A percentile compares a stretch with the other conserved stretches of the same genome.
Conservation (phyloP, 1,139 yeast species). For the Debaryomyces nepalensis region DNA sequence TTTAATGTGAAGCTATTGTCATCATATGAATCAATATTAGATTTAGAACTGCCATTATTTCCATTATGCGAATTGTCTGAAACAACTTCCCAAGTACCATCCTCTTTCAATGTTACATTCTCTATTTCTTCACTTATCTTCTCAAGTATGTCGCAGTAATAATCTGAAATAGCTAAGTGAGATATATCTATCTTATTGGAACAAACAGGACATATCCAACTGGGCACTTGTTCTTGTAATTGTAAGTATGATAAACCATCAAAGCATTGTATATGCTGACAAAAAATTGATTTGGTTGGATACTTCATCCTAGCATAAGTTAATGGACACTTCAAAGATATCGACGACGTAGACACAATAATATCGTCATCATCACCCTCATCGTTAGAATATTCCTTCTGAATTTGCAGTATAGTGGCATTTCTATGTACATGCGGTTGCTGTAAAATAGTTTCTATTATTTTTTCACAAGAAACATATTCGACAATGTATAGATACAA, state of each 20-base stretch:
- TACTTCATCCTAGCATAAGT: slow-evolving; percentile 61
- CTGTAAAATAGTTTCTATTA: slow-evolving; percentile 29
- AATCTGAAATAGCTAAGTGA: slow-evolving; percentile 67
- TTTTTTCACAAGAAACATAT: slow-evolving; percentile 42
- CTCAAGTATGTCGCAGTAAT: slow-evolving; percentile 54
- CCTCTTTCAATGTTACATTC: slow-evolving; percentile 54
- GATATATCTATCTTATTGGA: slow-evolving; percentile 44
- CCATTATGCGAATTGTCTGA: not conserved
- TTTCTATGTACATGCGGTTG: slow-evolving; percentile 53
- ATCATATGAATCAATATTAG: not conserved
- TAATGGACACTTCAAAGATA: slow-evolving; percentile 67
- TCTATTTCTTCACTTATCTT: slow-evolving; percentile 53
- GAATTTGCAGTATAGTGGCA: slow-evolving; percentile 50
- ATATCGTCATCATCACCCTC: slow-evolving; percentile 57
- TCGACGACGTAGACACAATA: slow-evolving; percentile 56
- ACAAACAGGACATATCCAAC: slow-evolving; percentile 76
- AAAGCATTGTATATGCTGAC: slow-evolving; percentile 74
- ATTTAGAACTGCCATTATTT: not conserved
- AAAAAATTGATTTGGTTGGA: slow-evolving; percentile 62
- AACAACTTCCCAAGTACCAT: slow-evolving; percentile 59
- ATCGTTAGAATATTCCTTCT: slow-evolving; percentile 38
- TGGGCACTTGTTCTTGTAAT: slow-evolving; percentile 63
- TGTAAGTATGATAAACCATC: slow-evolving; percentile 65
- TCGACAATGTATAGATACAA: slow-evolving; percentile 60
- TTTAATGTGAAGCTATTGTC: not conserved